Percentiles rank a stretch among this genome's conserved stretches.
phyloP scores from a whole-genome alignment of 2,329 filamentous ascomycete genomes.

The Penicillium rolfsii region DNA sequence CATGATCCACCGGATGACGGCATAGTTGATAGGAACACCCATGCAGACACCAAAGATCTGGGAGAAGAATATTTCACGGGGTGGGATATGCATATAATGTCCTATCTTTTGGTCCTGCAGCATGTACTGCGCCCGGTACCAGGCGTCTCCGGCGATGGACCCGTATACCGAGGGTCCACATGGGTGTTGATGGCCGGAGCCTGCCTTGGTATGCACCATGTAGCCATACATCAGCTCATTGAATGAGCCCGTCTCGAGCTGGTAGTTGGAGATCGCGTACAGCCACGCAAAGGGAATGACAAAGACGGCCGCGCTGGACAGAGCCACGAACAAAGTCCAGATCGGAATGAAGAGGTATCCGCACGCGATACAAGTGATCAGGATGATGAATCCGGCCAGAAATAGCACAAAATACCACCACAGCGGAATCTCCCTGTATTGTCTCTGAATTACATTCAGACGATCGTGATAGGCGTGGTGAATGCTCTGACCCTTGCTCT shows the following conservation, averaged over 20 bases:
- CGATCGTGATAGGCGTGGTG: constrained; percentile 62
- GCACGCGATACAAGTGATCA: constrained; percentile 57
- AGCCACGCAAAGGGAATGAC: constrained; percentile 63
- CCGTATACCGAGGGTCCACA: constrained; percentile 62
- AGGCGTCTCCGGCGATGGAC: constrained; percentile 63
- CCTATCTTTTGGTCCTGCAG: constrained; percentile 68
- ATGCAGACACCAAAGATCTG: constrained; percentile 63
- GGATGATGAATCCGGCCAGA: constrained; percentile 51
- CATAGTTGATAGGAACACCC: constrained; percentile 65
- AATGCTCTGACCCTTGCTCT: constrained; percentile 37
- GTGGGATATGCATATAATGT: constrained; percentile 65
- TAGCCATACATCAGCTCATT: constrained; percentile 65
- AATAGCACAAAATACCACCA: constrained; percentile 63
- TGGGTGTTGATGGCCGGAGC: constrained; percentile 58
- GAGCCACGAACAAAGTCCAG: constrained; percentile 63
- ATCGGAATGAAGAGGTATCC: constrained; percentile 61
- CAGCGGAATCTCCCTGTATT: constrained; percentile 61
- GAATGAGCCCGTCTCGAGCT: constrained; percentile 59
- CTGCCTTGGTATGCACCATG: constrained; percentile 57
- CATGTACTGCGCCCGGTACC: constrained; percentile 62
- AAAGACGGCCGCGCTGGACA: constrained; percentile 58
- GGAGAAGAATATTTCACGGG: constrained; percentile 62
- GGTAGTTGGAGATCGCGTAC: constrained; percentile 62
- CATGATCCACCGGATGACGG: constrained; percentile 63
- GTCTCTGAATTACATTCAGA: constrained; percentile 61